Evolutionary conservation across 1,284 basidiomycete species (phyloP).

Genomic region (Sporisorium exsertum): DNA sequence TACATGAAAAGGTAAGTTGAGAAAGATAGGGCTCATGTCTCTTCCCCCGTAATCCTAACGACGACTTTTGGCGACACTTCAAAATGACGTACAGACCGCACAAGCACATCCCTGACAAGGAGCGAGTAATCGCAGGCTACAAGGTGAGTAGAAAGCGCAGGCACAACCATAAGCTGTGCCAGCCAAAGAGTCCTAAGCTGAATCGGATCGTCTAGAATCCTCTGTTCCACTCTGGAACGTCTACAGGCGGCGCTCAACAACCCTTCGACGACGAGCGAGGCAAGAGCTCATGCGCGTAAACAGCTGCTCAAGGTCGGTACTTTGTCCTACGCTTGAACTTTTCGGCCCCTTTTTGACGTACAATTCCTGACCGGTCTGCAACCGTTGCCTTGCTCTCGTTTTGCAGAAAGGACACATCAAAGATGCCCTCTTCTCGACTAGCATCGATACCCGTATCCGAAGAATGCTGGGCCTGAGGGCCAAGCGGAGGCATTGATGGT

Average conservation of each 20-base stretch:
- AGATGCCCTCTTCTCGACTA: constrained; percentile 45
- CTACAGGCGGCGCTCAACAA: constrained; percentile 54
- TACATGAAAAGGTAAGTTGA: constrained; percentile 8
- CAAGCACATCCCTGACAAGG: constrained; percentile 46
- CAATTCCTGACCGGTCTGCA: neutral
- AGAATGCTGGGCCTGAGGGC: constrained; percentile 45
- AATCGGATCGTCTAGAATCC: neutral
- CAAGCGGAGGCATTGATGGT: constrained; percentile 26
- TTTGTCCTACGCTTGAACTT: neutral
- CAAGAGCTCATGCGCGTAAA: constrained; percentile 44
- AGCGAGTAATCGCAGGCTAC: constrained; percentile 50
- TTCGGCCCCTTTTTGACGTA: neutral
- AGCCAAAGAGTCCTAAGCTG: neutral
- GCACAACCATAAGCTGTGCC: neutral
- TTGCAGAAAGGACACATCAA: constrained; percentile 43
- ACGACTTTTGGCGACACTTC: neutral
- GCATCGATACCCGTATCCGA: constrained; percentile 40
- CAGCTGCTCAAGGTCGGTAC: constrained; percentile 47
- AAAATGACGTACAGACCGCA: constrained; percentile 47
- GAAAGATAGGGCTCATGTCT: neutral
- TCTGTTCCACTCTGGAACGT: neutral
- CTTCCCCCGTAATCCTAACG: neutral
- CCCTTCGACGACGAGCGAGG: constrained; percentile 46
- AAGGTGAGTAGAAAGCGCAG: constrained; percentile 21
- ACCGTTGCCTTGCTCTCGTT: neutral